phyloP scores from a whole-genome alignment of 2,329 filamentous ascomycete genomes.

The Aspergillus ochraceus region DNA sequence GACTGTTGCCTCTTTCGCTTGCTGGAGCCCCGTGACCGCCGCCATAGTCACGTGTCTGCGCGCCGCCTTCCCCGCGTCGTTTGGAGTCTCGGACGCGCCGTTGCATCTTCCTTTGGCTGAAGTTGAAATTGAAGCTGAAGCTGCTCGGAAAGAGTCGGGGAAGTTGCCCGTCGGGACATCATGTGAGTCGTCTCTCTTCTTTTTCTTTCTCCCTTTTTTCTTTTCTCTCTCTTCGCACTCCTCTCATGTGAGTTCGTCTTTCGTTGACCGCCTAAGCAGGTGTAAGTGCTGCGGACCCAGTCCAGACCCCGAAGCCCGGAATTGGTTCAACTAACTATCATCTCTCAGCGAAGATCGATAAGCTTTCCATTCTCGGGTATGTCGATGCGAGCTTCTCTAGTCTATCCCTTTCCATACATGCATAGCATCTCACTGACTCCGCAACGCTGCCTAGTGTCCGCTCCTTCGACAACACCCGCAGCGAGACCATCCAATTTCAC shows the following conservation, averaged over 20 bases:
- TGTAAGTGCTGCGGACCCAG: conserved; percentile 28
- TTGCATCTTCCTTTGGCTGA: background rate
- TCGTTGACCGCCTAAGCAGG: conserved; percentile 22
- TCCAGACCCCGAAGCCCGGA: background rate
- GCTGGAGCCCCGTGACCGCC: background rate
- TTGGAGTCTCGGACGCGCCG: conserved; percentile 10
- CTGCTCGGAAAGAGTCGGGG: too few species aligned
- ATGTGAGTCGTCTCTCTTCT: conserved; percentile 9
- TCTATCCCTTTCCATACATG: background rate
- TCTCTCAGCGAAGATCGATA: conserved; percentile 74
- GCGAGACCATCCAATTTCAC: conserved; percentile 82
- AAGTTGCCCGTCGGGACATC: background rate
- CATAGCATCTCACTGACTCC: background rate
- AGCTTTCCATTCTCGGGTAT: conserved; percentile 78
- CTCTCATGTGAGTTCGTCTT: background rate
- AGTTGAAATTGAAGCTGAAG: too few species aligned
- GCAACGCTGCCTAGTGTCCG: conserved; percentile 57
- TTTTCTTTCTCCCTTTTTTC: too few species aligned
- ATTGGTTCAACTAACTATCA: conserved; percentile 3
- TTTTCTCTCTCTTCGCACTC: background rate
- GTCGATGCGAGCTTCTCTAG: background rate
- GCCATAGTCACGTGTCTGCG: conserved; percentile 14
- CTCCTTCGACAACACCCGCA: conserved; percentile 75
- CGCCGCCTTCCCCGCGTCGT: conserved; percentile 19
- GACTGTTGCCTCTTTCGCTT: background rate